Percentiles rank a stretch among this genome's conserved stretches.
These are phyloP conservation scores for Trichocladium uniseriatum DNA, from an alignment of 495 filamentous ascomycete genomes.

Conservation along the genomic window DNA sequence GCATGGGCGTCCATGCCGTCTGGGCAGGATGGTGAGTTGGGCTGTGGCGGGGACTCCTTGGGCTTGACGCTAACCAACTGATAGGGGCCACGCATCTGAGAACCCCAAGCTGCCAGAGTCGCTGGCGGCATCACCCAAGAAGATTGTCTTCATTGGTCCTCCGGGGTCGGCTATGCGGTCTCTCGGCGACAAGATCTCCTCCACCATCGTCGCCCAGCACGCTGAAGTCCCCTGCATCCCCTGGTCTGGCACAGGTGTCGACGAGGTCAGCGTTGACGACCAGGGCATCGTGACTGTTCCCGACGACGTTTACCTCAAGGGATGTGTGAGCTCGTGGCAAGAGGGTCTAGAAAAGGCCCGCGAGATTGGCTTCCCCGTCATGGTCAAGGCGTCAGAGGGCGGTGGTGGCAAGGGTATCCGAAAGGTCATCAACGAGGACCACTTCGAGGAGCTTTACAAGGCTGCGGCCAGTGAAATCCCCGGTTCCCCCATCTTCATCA, in stretches of 20 bases:
- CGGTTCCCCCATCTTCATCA: conserved; percentile 99
- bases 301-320: conserved; percentile 77
- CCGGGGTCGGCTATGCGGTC: conserved; percentile 98
- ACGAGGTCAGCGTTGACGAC: conserved; percentile 65
- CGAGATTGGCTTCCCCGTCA: conserved; percentile 95
- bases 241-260: conserved; percentile 92
- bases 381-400: conserved; percentile 99
- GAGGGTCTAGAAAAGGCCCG: conserved; percentile 81
- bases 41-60: background rate
- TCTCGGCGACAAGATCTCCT: conserved; percentile 98
- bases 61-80: conserved; percentile 2
- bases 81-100: conserved; percentile 94
- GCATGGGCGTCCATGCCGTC: conserved; percentile 94
- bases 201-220: conserved; percentile 97
- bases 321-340: conserved; percentile 77
- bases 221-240: conserved; percentile 95
- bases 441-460: conserved; percentile 78
- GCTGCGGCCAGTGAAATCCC: conserved; percentile 96
- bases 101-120: conserved; percentile 97
- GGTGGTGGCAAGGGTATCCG: conserved; percentile 99
- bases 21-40: conserved; percentile 93
- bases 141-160: conserved; percentile 97
- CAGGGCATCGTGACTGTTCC: conserved; percentile 87
- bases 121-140: conserved; percentile 87
- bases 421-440: conserved; percentile 80